A percentile compares a stretch with the other conserved stretches of the same genome.
These are phyloP conservation scores for Mortierella sp. DNA, from an alignment of 371 early-diverging fungal genomes.

Conservation along the genomic window DNA sequence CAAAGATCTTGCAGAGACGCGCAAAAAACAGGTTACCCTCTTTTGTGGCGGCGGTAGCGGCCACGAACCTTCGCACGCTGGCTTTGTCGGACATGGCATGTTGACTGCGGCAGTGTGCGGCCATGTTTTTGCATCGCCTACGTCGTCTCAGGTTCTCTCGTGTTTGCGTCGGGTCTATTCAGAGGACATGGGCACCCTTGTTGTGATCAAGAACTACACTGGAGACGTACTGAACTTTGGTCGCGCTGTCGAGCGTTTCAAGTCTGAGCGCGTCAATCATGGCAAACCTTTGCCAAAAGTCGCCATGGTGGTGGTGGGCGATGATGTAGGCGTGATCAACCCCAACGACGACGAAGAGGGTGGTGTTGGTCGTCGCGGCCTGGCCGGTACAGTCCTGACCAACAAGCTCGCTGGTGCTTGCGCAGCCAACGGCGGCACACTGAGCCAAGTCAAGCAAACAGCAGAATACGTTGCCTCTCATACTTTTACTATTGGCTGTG, in stretches of 20 bases:
- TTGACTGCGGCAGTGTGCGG: conserved; percentile 85
- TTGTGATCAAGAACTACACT: conserved; percentile 88
- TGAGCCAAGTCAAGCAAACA: conserved; percentile 64
- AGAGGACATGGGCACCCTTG: conserved; percentile 71
- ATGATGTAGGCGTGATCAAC: conserved; percentile 80
- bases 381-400: conserved; percentile 82
- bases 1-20: conserved; percentile 62
- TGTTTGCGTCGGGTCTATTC: conserved; percentile 73
- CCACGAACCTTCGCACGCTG: conserved; percentile 87
- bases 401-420: conserved; percentile 81
- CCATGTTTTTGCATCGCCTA: conserved; percentile 86
- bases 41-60: conserved; percentile 83
- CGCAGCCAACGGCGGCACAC: conserved; percentile 69
- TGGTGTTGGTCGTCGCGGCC: conserved; percentile 81
- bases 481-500: conserved; percentile 81
- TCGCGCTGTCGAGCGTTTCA: conserved; percentile 81
- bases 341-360: conserved; percentile 57
- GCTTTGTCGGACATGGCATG: conserved; percentile 79
- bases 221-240: conserved; percentile 87
- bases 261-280: conserved; percentile 66
- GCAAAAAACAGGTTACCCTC: conserved; percentile 74
- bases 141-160: conserved; percentile 75
- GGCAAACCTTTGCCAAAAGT: conserved; percentile 59
- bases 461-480: conserved; percentile 65
- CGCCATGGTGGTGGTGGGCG: conserved; percentile 79